A percentile compares a stretch with the other conserved stretches of the same genome.
phyloP scores from a whole-genome alignment of 306 rosid genomes.

The Medicago ruthenica region DNA sequence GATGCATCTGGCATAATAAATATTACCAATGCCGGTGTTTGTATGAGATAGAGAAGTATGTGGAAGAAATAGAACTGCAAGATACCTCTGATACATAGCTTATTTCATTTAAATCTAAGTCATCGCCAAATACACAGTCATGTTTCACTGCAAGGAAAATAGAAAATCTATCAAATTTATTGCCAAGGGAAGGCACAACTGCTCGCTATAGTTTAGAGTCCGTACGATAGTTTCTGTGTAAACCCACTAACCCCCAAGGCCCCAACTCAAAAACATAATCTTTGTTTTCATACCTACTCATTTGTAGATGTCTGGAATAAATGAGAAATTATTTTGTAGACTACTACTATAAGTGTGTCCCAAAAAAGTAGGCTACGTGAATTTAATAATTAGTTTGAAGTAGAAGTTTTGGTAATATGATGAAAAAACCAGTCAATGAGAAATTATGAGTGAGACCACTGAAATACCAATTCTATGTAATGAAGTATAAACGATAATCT shows the following conservation, averaged over 20 bases:
- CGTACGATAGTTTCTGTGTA: neutral
- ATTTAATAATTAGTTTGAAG: neutral
- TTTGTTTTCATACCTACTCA: conserved; percentile 1
- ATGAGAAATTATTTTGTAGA: neutral
- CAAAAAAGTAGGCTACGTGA: neutral
- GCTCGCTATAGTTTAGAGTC: conserved; percentile 24
- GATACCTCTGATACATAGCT: conserved; percentile 76
- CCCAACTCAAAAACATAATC: neutral
- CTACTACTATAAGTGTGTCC: neutral
- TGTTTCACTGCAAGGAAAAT: conserved; percentile 71
- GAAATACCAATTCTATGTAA: neutral
- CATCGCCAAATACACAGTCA: conserved; percentile 95
- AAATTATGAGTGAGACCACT: too few species aligned
- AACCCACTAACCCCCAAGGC: neutral
- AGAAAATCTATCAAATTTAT: conserved; percentile 46
- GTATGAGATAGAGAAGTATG: neutral
- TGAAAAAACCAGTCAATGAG: too few species aligned
- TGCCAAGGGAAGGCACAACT: conserved; percentile 12
- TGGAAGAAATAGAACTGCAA: conserved; percentile 14
- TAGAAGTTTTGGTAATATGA: too few species aligned
- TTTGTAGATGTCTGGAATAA: conserved; percentile 17
- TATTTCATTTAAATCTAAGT: conserved; percentile 86
- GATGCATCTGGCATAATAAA: conserved; percentile 11
- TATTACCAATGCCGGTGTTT: conserved; percentile 5
- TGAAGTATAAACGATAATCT: conserved; percentile 8